Conservation (phyloP, 2,329 filamentous ascomycete genomes). For the Botrytis squamosa region DNA sequence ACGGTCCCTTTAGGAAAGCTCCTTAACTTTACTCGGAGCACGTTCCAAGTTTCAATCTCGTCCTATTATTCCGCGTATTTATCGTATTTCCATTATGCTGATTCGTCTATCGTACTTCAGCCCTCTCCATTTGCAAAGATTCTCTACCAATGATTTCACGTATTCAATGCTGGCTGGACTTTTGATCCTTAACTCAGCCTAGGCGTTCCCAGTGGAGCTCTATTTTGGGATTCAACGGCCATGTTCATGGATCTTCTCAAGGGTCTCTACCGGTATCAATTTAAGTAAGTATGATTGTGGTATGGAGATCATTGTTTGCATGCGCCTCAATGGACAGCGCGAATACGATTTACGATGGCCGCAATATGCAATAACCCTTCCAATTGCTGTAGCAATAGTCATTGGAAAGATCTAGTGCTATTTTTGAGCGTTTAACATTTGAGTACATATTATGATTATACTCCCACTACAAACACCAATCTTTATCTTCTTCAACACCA, state of each 20-base stretch:
- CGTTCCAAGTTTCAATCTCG: background rate
- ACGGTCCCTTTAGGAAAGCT: background rate
- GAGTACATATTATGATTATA: background rate
- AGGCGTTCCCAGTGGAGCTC: background rate
- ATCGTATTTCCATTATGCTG: background rate
- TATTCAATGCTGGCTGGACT: background rate
- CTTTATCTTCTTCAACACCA: too few species aligned
- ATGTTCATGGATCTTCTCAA: background rate
- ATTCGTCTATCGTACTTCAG: background rate
- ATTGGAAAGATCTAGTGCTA: background rate
- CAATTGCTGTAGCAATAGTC: background rate
- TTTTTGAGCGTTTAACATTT: background rate
- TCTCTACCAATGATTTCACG: background rate
- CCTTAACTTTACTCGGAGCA: background rate
- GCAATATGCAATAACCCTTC: background rate
- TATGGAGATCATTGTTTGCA: background rate
- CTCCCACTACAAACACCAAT: background rate
- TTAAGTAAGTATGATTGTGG: background rate
- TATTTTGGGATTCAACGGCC: background rate
- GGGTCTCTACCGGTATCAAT: background rate
- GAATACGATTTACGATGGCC: background rate
- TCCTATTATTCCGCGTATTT: background rate
- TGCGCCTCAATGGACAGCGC: background rate
- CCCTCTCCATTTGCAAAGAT: background rate
- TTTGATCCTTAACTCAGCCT: background rate